Percentiles rank a stretch among this genome's conserved stretches.
Conservation (phyloP, 768 basidiomycete species). For the Podaxis carcinomalis region DNA sequence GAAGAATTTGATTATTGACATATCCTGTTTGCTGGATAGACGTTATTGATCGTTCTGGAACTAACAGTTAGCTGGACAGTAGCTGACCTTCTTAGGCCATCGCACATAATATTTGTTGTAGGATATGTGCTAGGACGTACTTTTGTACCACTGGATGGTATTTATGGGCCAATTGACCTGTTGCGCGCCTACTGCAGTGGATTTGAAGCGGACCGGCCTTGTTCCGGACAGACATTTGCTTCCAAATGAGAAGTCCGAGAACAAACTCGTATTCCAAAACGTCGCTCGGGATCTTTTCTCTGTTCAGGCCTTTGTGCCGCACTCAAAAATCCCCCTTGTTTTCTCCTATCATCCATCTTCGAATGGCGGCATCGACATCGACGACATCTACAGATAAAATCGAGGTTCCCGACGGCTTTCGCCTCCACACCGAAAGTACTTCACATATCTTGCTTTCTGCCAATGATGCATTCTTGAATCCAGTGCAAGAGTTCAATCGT, state of each 20-base stretch:
- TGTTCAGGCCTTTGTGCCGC: conserved; percentile 23
- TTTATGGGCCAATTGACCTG: background rate
- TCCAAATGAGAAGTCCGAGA: background rate
- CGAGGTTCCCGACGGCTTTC: conserved; percentile 67
- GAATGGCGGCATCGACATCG: conserved; percentile 21
- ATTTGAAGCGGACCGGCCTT: background rate
- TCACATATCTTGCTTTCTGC: conserved; percentile 75
- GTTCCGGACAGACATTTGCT: background rate
- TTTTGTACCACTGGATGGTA: background rate
- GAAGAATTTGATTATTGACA: conserved; percentile 65
- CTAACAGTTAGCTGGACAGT: background rate
- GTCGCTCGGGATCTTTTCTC: conserved; percentile 11
- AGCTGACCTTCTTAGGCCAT: background rate
- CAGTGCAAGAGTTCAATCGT: conserved; percentile 97
- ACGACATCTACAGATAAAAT: conserved; percentile 17
- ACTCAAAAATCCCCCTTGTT: background rate
- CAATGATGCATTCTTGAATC: conserved; percentile 92
- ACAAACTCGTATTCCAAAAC: conserved; percentile 14
- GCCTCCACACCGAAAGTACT: conserved; percentile 77
- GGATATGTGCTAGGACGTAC: background rate
- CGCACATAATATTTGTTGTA: background rate
- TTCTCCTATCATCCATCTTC: background rate
- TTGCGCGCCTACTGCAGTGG: background rate
- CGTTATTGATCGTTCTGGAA: background rate
- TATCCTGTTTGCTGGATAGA: background rate